Percentiles rank a stretch among this genome's conserved stretches.
Conservation (phyloP, 1,139 yeast species). For the Pichia sp. region DNA sequence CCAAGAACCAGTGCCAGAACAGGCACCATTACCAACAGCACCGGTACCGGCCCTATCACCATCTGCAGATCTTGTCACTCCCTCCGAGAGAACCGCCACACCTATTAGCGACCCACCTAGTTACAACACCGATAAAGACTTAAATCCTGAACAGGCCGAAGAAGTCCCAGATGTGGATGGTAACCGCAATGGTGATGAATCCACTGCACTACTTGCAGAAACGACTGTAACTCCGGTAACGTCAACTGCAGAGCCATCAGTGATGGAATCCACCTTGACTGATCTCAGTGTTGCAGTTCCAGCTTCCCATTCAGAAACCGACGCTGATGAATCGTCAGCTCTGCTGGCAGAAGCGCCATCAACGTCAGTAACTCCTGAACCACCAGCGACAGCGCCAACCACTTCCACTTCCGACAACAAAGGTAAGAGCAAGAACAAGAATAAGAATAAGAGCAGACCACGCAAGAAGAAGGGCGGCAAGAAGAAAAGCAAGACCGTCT, state of each 20-base stretch:
- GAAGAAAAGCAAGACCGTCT: conserved; percentile 8
- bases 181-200: too few species aligned
- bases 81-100: conserved; percentile 5
- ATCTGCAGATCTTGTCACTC: not conserved
- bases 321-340: too few species aligned
- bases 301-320: too few species aligned
- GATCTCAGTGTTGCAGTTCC: too few species aligned
- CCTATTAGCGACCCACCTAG: conserved; percentile 23
- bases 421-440: not conserved
- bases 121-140: conserved; percentile 16
- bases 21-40: not conserved
- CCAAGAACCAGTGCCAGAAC: not conserved
- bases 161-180: not conserved
- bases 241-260: conserved; percentile 22
- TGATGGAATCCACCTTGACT: too few species aligned
- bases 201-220: too few species aligned
- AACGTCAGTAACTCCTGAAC: too few species aligned
- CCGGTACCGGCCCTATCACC: not conserved
- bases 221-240: too few species aligned
- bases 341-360: too few species aligned
- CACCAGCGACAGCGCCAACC: too few species aligned
- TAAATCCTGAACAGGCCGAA: not conserved
- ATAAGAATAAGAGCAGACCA: not conserved
- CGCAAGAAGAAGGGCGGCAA: conserved; percentile 2
- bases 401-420: too few species aligned